Base-by-base conservation (phyloP, 257 asterid species). In the Capsicum rhomboideum region DNA sequence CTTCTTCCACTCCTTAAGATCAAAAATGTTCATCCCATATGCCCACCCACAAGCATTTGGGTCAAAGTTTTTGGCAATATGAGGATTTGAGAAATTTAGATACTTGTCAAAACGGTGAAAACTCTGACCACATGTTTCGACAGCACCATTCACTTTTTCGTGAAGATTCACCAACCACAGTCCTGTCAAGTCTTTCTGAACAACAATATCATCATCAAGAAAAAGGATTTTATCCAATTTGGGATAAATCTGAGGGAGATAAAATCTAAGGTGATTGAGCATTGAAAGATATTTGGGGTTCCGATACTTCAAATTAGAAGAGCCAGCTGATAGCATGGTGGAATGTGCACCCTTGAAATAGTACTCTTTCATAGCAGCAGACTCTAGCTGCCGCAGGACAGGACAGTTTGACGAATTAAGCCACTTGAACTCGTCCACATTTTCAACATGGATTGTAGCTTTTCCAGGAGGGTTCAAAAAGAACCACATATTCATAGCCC, bases 41-140 rank as follows among this genome's bases (percentile, higher is more conserved):
- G 99, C 99, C 99, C 99, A 97, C 52, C 99, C 98, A 87, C 99
- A 97, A 78, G 99, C 99, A 71, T 93, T 95, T 28, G 99, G 98
- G 84, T 97, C 96, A 83, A 95, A 97, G 85, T 87, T 92, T 66
- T 91, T 93, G 18, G 98, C 91, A 85, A 95, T 97, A 79, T 93
- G 97, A 82, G 98, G 99, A 85, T 97, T 97, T 61, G 99, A 95
- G 87, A 97, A 97, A 84, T 97, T 97, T 11, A 97, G 92, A 90
- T 97, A 97, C 89, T 97, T 97, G 84, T 97, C 99, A n/a, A 97
- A 97, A 83, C 99, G 93, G 86, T 97, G 99, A 83, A 93, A 97
- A 89, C 98, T 93, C 90, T 92, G 95, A 37, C 99, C 98, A 86
- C 99, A 97, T 77, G 99, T 97, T 90, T 97, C 99, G 82, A 97